Evolutionary conservation across 192 early-diverging fungal genomes (phyloP), one percentile per base, ranked within the genome.

Genomic region (Kappamyces sp.): DNA sequence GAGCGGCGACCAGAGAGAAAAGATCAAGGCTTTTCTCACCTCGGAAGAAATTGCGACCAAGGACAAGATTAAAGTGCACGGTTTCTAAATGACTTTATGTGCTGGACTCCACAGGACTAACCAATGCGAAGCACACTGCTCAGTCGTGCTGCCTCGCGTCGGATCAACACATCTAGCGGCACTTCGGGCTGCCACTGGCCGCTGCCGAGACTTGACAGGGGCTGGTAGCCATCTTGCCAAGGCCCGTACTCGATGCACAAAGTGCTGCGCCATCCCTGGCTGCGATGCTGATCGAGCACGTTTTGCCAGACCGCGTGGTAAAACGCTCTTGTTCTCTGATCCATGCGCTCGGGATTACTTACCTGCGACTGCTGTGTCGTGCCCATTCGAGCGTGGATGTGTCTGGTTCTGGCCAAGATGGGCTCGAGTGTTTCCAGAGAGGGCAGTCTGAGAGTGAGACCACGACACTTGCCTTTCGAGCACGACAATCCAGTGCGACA

Each of bases 1-100:
- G 40, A 84, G 86, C 49, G 95, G 95, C 49, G 95, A 98, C 80
- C 93, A 98, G 70, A 86, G 95, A 60, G 57, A 75, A 43, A 89
- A 89, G 69, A 79, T 93, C 53, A 73, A 72, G 53, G 72, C 82
- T 62, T 95, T 98, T 72, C 76, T 98, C 14, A 70, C 78, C 40
- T 59, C 71, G 9, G 80, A 92, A 67, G 84, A 76, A 1, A 94
- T 98, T 62, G 81, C 83, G 49, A 86, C 79, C 66, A 94, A 90
- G 75, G 78, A 82, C 45, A 74, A 88, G 64, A 85, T 98, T 71
- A 90, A 94, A 80, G 73, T 96, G 47, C 95, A 98, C 84, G 95
- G 95, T 72, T 95, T 96, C 87, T 97, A 91, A 70, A 45, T 60
- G 42, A 43, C 22, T 22, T 22, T 22, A 22, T 22, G 22, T 22